Conservation (phyloP, 257 asterid species). For the Lantana camara region DNA sequence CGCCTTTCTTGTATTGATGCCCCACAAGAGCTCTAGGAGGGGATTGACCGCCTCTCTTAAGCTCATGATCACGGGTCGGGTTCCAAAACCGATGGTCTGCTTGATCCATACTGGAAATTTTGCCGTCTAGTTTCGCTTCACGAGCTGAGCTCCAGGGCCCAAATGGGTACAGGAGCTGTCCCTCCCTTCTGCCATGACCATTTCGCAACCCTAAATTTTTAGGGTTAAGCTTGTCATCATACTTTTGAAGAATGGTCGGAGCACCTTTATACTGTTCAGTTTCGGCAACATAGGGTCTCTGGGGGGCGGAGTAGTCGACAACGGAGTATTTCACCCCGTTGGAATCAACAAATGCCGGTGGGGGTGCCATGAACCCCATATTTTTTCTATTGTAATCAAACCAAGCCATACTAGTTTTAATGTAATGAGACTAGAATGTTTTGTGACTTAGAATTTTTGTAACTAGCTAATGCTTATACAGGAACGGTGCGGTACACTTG, state of each 20-base stretch:
- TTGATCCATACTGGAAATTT: too few species aligned
- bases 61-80: neutral
- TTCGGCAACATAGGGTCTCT: neutral
- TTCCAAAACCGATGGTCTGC: too few species aligned
- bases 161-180: neutral
- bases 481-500: neutral
- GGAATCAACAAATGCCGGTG: neutral
- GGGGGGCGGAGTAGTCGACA: slow-evolving; percentile 18
- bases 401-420: slow-evolving; percentile 22
- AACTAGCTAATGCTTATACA: slow-evolving; percentile 21
- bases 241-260: neutral
- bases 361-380: neutral
- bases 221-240: neutral
- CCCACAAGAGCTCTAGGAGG: too few species aligned
- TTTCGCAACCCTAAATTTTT: neutral
- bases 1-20: too few species aligned
- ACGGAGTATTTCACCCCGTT: slow-evolving; percentile 1
- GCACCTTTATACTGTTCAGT: slow-evolving; percentile 1
- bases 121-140: neutral
- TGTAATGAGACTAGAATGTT: neutral
- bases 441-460: neutral
- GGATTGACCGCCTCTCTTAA: neutral
- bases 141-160: slow-evolving; percentile 11
- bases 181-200: neutral
- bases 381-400: neutral